Conservation (phyloP, 768 basidiomycete genomes). For the Podaxis mareebaensis region DNA sequence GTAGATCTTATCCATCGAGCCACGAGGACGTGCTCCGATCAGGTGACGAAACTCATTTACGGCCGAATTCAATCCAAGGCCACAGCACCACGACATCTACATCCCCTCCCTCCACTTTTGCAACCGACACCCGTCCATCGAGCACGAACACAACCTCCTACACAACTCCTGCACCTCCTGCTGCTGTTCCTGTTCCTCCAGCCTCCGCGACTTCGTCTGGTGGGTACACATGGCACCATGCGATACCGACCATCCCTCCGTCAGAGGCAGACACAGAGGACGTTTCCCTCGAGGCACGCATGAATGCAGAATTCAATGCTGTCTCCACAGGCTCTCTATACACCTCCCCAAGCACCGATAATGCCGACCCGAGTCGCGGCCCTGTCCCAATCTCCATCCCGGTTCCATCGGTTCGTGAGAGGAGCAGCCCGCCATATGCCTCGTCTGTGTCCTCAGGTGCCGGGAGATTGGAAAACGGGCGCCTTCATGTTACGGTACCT, state of each 20-base stretch:
- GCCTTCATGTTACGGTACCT: slow-evolving; percentile 4
- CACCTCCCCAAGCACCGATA: slow-evolving; percentile 10
- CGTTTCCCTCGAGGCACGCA: slow-evolving; percentile 32
- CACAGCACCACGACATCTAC: not conserved
- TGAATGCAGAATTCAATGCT: slow-evolving; percentile 45
- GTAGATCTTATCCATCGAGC: slow-evolving; percentile 2
- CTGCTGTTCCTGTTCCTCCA: not conserved
- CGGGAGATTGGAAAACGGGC: not conserved
- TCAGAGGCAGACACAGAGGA: slow-evolving; percentile 28
- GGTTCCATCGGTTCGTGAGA: slow-evolving; percentile 4
- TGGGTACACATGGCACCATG: slow-evolving; percentile 12
- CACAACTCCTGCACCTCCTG: not conserved
- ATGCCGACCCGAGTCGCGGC: not conserved
- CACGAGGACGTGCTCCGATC: slow-evolving; percentile 6
- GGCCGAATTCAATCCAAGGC: not conserved
- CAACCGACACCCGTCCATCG: not conserved
- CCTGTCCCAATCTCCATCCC: not conserved
- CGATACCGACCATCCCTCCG: slow-evolving; percentile 11
- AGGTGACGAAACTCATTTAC: slow-evolving; percentile 12
- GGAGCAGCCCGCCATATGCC: slow-evolving; percentile 2
- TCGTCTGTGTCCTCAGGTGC: not conserved
- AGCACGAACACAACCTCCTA: not conserved
- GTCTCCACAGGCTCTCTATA: slow-evolving; percentile 38
- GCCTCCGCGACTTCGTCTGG: not conserved
- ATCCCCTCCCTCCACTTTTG: not conserved